Conservation (phyloP, 2,329 filamentous ascomycete genomes). For the Botryotinia narcissicola region DNA sequence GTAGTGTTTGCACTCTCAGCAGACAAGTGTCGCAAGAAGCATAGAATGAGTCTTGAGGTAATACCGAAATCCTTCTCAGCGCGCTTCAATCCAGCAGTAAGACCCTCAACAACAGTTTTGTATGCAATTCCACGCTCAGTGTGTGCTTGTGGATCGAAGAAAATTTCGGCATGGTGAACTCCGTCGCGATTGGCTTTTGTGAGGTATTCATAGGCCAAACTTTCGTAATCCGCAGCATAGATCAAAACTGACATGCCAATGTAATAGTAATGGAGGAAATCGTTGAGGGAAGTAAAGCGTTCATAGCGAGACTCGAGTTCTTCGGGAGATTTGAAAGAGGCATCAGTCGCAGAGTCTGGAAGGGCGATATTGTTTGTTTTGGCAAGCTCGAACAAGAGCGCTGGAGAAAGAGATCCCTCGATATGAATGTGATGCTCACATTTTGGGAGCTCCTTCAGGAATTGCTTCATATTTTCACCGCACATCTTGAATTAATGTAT, state of each 20-base stretch:
- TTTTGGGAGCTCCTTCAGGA: constrained; percentile 68
- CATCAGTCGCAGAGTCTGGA: constrained; percentile 53
- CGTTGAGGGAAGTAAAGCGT: constrained; percentile 67
- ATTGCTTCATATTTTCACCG: constrained; percentile 40
- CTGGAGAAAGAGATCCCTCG: constrained; percentile 70
- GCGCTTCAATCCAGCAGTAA: constrained; percentile 56
- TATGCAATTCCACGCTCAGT: constrained; percentile 61
- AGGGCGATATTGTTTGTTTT: constrained; percentile 63
- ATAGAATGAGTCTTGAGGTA: constrained; percentile 65
- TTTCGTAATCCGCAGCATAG: constrained; percentile 66
- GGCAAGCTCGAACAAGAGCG: constrained; percentile 68
- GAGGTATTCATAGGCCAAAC: constrained; percentile 71
- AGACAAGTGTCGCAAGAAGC: constrained; percentile 69
- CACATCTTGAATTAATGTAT: constrained; percentile 30
- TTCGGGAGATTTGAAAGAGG: constrained; percentile 60
- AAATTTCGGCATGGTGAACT: constrained; percentile 72
- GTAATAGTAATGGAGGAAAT: constrained; percentile 79
- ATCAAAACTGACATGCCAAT: constrained; percentile 70
- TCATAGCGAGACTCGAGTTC: constrained; percentile 63
- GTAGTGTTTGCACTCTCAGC: constrained; percentile 52
- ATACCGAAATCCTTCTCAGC: constrained; percentile 64
- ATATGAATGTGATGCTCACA: constrained; percentile 81
- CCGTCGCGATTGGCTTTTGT: constrained; percentile 59
- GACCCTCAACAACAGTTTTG: constrained; percentile 61
- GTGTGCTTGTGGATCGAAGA: constrained; percentile 80